A percentile compares a stretch with the other conserved stretches of the same genome.
phyloP scores from a whole-genome alignment of 345 rosid genomes.

The Linum trigynum region DNA sequence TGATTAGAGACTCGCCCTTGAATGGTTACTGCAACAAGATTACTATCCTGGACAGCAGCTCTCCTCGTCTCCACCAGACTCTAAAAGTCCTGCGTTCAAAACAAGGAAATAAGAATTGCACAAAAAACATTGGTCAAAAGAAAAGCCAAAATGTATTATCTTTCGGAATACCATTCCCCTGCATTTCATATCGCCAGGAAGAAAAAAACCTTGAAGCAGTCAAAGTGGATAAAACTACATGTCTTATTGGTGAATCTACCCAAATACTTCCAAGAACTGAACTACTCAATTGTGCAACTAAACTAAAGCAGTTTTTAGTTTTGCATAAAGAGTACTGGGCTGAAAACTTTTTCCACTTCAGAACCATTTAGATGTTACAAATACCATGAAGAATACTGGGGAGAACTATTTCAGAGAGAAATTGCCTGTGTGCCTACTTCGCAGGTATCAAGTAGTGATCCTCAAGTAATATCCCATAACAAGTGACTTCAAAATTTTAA shows the following conservation, averaged over 20 bases:
- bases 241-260: neutral
- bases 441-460: constrained; percentile 77
- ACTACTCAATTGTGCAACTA: neutral
- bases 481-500: constrained; percentile 9
- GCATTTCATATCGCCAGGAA: no score
- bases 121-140: no score
- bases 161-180: no score
- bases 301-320: no score
- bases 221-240: neutral
- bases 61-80: constrained; percentile 36
- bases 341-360: neutral
- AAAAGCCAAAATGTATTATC: no score
- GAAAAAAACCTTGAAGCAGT: no score
- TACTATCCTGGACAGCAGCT: constrained; percentile 32
- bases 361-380: neutral
- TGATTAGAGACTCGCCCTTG: constrained; percentile 45
- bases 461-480: constrained; percentile 76
- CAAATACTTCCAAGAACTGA: neutral
- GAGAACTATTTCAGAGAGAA: constrained; percentile 10
- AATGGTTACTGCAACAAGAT: constrained; percentile 58
- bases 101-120: constrained; percentile 17
- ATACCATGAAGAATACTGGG: neutral
- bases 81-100: constrained; percentile 49
- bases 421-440: constrained; percentile 61
- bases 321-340: no score